Percentiles rank a stretch among this genome's conserved stretches.
These are phyloP conservation scores for Pythium utonaiense DNA, from an alignment of 352 stramenopile genomes.

Conservation along the genomic window DNA sequence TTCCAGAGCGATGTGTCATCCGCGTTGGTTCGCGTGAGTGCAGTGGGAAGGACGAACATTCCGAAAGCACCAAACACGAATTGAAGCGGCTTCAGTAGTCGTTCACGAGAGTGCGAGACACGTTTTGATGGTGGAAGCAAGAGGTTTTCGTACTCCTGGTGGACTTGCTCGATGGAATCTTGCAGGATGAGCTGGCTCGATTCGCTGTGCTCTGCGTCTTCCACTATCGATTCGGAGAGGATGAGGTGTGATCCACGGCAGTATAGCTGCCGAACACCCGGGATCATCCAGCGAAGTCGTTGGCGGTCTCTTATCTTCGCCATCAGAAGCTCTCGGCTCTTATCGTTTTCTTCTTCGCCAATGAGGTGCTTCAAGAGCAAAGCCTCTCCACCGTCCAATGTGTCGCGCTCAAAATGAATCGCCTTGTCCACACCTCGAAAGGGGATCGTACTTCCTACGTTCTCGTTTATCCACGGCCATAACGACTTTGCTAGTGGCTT, in stretches of 20 bases:
- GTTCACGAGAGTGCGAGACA: constrained; percentile 4
- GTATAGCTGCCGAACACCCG: constrained; percentile 42
- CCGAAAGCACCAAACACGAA: constrained; percentile 43
- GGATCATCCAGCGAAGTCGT: constrained; percentile 51
- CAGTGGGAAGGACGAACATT: constrained; percentile 42
- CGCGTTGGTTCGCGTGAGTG: constrained; percentile 1
- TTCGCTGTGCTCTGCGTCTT: constrained; percentile 8
- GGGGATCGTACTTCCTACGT: constrained; percentile 7
- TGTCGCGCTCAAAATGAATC: constrained; percentile 34
- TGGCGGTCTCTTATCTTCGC: constrained; percentile 48
- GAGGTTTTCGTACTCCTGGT: constrained; percentile 44
- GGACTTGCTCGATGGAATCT: constrained; percentile 20
- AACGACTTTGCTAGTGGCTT: background rate
- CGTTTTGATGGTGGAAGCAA: constrained; percentile 51
- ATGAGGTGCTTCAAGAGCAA: background rate
- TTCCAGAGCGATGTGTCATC: constrained; percentile 25
- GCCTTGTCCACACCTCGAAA: constrained; percentile 19
- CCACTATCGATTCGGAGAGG: constrained; percentile 24
- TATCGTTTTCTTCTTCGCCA: background rate
- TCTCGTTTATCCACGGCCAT: constrained; percentile 23
- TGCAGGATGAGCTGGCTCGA: background rate
- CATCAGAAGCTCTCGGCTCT: constrained; percentile 11
- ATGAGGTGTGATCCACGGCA: constrained; percentile 46
- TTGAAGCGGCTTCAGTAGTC: constrained; percentile 24
- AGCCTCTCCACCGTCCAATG: constrained; percentile 5